phyloP scores from a whole-genome alignment of 2,329 filamentous ascomycete species.

The Ascochyta viciae-villosae region DNA sequence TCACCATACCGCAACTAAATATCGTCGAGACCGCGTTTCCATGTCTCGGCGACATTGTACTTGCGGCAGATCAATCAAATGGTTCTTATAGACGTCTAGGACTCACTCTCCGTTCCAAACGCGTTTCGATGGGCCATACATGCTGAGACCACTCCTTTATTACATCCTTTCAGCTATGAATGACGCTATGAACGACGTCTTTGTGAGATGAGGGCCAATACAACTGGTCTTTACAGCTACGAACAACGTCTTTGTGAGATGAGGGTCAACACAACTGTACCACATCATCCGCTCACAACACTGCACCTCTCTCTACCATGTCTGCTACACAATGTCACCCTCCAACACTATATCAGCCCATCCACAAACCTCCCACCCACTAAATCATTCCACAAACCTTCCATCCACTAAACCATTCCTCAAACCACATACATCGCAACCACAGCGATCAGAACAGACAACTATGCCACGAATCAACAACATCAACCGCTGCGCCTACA shows the following conservation, averaged over 20 bases:
- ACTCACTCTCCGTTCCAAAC: slow-evolving; percentile 14
- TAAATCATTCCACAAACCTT: no score
- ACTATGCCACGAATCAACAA: not conserved
- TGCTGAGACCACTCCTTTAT: not conserved
- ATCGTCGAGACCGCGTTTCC: slow-evolving; percentile 20
- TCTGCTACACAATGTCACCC: not conserved
- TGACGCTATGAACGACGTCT: no score
- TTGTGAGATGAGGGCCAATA: no score
- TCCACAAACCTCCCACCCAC: not conserved
- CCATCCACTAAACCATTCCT: no score
- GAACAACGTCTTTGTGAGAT: no score
- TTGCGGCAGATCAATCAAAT: slow-evolving; percentile 18
- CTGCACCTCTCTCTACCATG: not conserved
- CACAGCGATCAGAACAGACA: no score
- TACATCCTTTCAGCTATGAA: no score
- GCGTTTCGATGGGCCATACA: slow-evolving; percentile 21
- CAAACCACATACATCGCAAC: no score
- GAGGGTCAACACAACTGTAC: no score
- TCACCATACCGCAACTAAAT: slow-evolving; percentile 19
- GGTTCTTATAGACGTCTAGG: slow-evolving; percentile 22
- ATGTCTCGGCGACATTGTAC: slow-evolving; percentile 23
- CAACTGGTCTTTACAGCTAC: no score
- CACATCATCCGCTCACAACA: slow-evolving; percentile 1
- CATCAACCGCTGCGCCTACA: slow-evolving; percentile 19
- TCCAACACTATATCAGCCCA: not conserved